A percentile compares a stretch with the other conserved stretches of the same genome.
These are phyloP conservation scores for Exophiala sp. DNA, from an alignment of 2,329 filamentous ascomycete species.

Conservation along the genomic window DNA sequence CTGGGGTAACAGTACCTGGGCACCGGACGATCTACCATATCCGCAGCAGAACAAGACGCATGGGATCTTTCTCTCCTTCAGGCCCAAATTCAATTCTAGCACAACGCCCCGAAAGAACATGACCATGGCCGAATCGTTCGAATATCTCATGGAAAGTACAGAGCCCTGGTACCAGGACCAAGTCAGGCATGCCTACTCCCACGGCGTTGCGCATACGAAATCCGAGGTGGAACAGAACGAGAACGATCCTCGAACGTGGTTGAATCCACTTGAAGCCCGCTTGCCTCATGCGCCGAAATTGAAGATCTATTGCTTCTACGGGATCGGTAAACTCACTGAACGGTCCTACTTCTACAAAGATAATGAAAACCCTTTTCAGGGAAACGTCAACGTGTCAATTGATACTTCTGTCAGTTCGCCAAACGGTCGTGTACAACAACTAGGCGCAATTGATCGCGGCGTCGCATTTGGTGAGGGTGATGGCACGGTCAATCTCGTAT, in stretches of 20 bases:
- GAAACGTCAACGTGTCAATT: slow-evolving; percentile 66
- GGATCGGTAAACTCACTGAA: slow-evolving; percentile 87
- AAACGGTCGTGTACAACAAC: slow-evolving; percentile 45
- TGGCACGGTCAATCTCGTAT: slow-evolving; percentile 90
- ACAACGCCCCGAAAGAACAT: slow-evolving; percentile 60
- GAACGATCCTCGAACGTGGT: slow-evolving; percentile 76
- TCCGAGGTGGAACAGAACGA: slow-evolving; percentile 80
- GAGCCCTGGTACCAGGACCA: slow-evolving; percentile 82
- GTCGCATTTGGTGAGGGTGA: slow-evolving; percentile 96
- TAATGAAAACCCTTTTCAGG: slow-evolving; percentile 48
- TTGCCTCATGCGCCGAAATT: slow-evolving; percentile 82
- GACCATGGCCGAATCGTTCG: slow-evolving; percentile 72
- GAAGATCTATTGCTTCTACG: slow-evolving; percentile 98
- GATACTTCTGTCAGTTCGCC: slow-evolving; percentile 58
- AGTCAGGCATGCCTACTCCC: slow-evolving; percentile 73
- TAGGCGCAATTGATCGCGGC: slow-evolving; percentile 64
- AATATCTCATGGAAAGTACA: slow-evolving; percentile 72
- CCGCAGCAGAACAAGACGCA: slow-evolving; percentile 55
- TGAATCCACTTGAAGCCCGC: slow-evolving; percentile 90
- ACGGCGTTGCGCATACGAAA: slow-evolving; percentile 76
- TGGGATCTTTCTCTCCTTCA: slow-evolving; percentile 83
- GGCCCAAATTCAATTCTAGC: slow-evolving; percentile 56
- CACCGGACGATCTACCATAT: slow-evolving; percentile 81
- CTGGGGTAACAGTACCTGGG: slow-evolving; percentile 87
- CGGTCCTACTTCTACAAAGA: slow-evolving; percentile 85